phyloP scores from a whole-genome alignment of 305 asterid genomes.

The Solanum hybrid region DNA sequence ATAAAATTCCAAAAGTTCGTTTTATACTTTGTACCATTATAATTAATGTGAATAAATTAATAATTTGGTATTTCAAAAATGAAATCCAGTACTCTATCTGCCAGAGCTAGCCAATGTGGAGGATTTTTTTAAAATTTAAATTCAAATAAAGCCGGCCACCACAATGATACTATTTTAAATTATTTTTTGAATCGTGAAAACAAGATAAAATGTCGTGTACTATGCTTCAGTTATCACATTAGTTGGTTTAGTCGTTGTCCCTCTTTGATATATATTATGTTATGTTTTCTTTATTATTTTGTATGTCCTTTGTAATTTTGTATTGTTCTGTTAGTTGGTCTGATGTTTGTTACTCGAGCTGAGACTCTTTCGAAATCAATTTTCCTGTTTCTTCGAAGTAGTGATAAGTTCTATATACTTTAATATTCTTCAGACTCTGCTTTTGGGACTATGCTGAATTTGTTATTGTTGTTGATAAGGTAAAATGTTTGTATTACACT shows the following conservation, averaged over 20 bases:
- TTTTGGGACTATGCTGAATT: too few relatives aligned
- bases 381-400: rapidly evolving
- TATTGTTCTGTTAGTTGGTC: too few relatives aligned
- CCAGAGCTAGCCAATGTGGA: background rate
- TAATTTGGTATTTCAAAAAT: background rate
- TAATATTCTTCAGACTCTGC: too few relatives aligned
- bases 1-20: background rate
- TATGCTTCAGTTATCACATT: background rate
- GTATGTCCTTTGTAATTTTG: background rate
- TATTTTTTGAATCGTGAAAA: background rate
- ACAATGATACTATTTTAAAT: background rate
- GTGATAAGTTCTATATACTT: rapidly evolving
- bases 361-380: rapidly evolving
- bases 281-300: background rate
- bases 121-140: background rate
- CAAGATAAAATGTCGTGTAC: background rate
- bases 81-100: background rate
- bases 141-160: background rate
- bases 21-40: background rate
- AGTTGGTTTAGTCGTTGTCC: background rate
- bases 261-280: background rate
- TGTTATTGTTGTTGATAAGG: background rate
- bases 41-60: background rate
- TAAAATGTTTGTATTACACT: background rate
- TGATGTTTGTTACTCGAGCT: background rate